Conservation (phyloP, 257 asterid genomes). For the Sherardia arvensis region DNA sequence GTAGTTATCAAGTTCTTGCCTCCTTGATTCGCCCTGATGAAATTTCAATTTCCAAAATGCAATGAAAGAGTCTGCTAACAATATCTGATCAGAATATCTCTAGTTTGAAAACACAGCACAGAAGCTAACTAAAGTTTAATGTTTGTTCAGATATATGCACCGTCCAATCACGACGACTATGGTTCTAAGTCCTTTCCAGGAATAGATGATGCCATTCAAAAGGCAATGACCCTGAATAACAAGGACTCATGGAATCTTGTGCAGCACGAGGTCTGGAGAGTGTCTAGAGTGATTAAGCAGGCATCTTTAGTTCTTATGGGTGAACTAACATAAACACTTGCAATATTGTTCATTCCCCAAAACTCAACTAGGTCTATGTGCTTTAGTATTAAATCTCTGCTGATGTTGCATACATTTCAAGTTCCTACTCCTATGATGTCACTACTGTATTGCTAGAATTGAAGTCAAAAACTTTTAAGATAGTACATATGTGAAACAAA, state of each 20-base stretch:
- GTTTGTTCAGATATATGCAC: conserved; percentile 59
- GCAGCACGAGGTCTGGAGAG: conserved; percentile 86
- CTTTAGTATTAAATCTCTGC: background rate
- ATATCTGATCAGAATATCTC: background rate
- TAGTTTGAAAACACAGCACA: background rate
- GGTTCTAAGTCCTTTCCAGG: conserved; percentile 71
- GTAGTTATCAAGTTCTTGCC: background rate
- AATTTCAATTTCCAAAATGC: background rate
- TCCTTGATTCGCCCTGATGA: background rate
- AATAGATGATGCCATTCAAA: conserved; percentile 53
- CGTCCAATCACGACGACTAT: conserved; percentile 59
- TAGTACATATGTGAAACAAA: background rate
- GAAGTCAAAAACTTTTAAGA: background rate
- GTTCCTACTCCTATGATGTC: background rate
- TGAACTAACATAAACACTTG: conserved; percentile 32
- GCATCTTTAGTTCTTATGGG: conserved; percentile 64
- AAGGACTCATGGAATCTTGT: conserved; percentile 44
- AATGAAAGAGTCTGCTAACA: background rate
- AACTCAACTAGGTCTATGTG: background rate
- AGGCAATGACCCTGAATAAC: conserved; percentile 36
- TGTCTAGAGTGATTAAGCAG: conserved; percentile 71
- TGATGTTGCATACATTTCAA: background rate
- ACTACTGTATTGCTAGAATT: background rate
- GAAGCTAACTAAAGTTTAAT: conserved; percentile 10
- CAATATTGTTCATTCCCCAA: background rate